Percentiles rank a stretch among this genome's conserved stretches.
Conservation (phyloP, 2,329 filamentous ascomycete species). For the Diaporthe vexans region DNA sequence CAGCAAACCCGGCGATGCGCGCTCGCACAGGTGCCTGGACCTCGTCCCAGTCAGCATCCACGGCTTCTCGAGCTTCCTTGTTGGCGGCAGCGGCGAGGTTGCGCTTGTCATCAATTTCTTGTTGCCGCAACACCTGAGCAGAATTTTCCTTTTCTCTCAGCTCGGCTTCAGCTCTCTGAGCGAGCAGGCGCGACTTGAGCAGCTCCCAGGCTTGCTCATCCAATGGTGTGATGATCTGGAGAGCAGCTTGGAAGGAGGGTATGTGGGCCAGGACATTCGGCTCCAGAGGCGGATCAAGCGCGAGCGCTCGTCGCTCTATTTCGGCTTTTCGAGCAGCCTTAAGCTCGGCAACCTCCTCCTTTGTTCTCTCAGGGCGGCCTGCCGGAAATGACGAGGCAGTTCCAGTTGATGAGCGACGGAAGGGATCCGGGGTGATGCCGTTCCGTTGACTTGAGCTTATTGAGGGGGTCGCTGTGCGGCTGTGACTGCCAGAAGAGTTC, state of each 20-base stretch:
- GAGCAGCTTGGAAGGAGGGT: slow-evolving; percentile 80
- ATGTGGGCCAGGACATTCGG: slow-evolving; percentile 76
- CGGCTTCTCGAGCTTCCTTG: slow-evolving; percentile 68
- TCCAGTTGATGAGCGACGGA: slow-evolving; percentile 41
- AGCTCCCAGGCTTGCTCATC: slow-evolving; percentile 79
- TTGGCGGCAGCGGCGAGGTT: slow-evolving; percentile 48
- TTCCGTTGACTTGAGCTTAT: slow-evolving; percentile 34
- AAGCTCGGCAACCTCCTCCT: slow-evolving; percentile 73
- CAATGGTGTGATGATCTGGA: slow-evolving; percentile 77
- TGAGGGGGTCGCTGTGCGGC: slow-evolving; percentile 32
- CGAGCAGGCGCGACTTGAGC: slow-evolving; percentile 75
- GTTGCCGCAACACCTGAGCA: slow-evolving; percentile 45
- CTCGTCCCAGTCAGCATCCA: slow-evolving; percentile 80
- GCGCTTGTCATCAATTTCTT: slow-evolving; percentile 41
- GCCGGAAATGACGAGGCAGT: slow-evolving; percentile 33
- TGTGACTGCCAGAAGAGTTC: slow-evolving; percentile 11
- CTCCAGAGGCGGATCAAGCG: slow-evolving; percentile 75
- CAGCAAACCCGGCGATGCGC: slow-evolving; percentile 75
- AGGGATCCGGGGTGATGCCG: slow-evolving; percentile 40
- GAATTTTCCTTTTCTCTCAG: slow-evolving; percentile 61
- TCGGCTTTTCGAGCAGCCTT: slow-evolving; percentile 76
- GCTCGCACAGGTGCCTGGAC: slow-evolving; percentile 76
- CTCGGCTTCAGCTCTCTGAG: slow-evolving; percentile 76
- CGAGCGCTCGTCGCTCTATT: slow-evolving; percentile 78
- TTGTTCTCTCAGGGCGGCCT: slow-evolving; percentile 64